phyloP scores from a whole-genome alignment of 345 rosid genomes.

The Melaleuca alternifolia region DNA sequence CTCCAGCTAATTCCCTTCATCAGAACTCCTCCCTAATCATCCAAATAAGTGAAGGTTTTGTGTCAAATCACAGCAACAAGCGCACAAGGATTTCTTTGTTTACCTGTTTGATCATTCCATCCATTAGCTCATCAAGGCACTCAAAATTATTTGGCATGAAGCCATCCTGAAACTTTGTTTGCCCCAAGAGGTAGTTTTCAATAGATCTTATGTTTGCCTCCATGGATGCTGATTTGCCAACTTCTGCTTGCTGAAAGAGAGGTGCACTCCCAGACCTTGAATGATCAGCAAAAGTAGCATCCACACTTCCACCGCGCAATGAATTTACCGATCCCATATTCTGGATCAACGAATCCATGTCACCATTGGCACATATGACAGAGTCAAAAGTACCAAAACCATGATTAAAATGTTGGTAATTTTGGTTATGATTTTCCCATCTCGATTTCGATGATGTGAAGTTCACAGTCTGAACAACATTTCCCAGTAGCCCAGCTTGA shows the following conservation, averaged over 20 bases:
- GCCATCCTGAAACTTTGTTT: constrained; percentile 31
- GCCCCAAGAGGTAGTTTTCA: constrained; percentile 23
- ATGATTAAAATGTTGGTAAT: constrained; percentile 4
- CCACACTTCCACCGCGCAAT: constrained; percentile 10
- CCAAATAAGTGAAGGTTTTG: background rate
- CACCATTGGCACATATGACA: constrained; percentile 14
- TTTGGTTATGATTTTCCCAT: constrained; percentile 38
- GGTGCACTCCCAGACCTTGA: constrained; percentile 19
- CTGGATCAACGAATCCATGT: constrained; percentile 4
- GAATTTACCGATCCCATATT: constrained; percentile 15
- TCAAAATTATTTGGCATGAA: constrained; percentile 33
- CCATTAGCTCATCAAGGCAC: constrained; percentile 53
- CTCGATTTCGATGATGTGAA: constrained; percentile 15
- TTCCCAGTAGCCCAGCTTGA: constrained; percentile 30
- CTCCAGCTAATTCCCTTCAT: background rate
- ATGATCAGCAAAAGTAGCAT: constrained; percentile 23
- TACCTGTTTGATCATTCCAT: constrained; percentile 57
- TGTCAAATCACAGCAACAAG: background rate
- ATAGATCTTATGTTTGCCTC: constrained; percentile 22
- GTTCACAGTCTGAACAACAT: constrained; percentile 25
- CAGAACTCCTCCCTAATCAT: background rate
- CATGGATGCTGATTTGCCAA: constrained; percentile 15
- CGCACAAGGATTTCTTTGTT: background rate
- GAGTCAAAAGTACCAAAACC: constrained; percentile 27
- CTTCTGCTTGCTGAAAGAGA: constrained; percentile 13